A percentile compares a stretch with the other conserved stretches of the same genome.
phyloP scores from a whole-genome alignment of 2,329 filamentous ascomycete species.

The Trichoderma pleuroti region DNA sequence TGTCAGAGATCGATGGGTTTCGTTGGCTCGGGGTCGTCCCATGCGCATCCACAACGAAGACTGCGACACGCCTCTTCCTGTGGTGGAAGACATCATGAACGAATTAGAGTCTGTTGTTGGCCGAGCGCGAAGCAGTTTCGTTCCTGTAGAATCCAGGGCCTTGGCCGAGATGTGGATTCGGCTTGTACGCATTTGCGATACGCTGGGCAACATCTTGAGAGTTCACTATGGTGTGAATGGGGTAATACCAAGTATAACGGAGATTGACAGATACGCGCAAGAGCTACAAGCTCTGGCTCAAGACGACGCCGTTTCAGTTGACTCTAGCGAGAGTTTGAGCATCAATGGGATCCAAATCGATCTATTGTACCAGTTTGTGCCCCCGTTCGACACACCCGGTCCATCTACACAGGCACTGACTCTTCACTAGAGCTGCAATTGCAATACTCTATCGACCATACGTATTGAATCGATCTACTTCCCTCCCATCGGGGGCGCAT shows the following conservation, averaged over 20 bases:
- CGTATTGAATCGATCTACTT: not conserved
- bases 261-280: not conserved
- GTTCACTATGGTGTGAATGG: slow-evolving; percentile 1
- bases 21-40: not conserved
- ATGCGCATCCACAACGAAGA: slow-evolving; percentile 5
- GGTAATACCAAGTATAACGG: not conserved
- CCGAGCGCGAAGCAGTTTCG: not conserved
- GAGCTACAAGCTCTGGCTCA: not conserved
- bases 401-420: not conserved
- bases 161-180: slow-evolving; percentile 8
- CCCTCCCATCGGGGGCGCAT: not conserved
- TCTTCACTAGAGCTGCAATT: not conserved
- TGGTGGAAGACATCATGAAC: not conserved
- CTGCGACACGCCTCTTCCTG: not conserved
- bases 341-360: not conserved
- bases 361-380: not conserved
- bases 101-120: not conserved
- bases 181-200: slow-evolving; percentile 2
- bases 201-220: not conserved
- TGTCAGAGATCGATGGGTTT: slow-evolving; percentile 7
- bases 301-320: not conserved
- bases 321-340: not conserved
- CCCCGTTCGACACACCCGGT: not conserved
- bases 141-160: not conserved
- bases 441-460: not conserved